phyloP scores from a whole-genome alignment of 2,329 filamentous ascomycete genomes.

The Botrytis deweyae region DNA sequence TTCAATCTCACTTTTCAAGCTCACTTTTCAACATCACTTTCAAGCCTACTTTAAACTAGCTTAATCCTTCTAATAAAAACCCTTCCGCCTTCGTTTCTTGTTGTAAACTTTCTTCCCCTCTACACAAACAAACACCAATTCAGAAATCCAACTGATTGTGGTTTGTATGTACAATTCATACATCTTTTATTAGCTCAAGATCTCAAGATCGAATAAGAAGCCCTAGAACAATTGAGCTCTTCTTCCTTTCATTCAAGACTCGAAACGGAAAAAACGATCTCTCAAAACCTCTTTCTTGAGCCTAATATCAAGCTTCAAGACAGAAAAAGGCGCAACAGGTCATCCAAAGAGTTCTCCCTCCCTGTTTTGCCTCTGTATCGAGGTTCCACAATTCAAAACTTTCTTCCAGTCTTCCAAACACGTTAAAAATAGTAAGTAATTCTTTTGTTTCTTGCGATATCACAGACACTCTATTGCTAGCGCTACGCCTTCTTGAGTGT shows the following conservation, averaged over 20 bases:
- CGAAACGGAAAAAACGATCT: background rate
- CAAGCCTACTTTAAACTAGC: background rate
- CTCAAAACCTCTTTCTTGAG: background rate
- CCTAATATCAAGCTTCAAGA: no score
- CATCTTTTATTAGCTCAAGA: background rate
- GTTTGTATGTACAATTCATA: background rate
- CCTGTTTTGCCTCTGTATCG: background rate
- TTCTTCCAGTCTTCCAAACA: background rate
- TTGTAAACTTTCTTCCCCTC: background rate
- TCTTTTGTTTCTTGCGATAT: background rate
- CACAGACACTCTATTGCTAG: background rate
- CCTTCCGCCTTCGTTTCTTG: background rate
- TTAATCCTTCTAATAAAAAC: background rate
- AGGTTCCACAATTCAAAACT: background rate
- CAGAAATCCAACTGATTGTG: background rate
- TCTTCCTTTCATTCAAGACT: background rate
- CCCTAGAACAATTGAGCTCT: background rate
- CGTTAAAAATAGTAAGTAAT: background rate
- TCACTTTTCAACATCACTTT: no score
- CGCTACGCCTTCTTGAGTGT: background rate
- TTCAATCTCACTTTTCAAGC: no score
- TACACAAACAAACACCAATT: background rate
- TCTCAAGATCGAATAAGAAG: background rate
- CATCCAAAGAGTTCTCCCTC: background rate
- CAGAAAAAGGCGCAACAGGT: no score